phyloP scores from a whole-genome alignment of 345 rosid species.

The Citrus glauca region DNA sequence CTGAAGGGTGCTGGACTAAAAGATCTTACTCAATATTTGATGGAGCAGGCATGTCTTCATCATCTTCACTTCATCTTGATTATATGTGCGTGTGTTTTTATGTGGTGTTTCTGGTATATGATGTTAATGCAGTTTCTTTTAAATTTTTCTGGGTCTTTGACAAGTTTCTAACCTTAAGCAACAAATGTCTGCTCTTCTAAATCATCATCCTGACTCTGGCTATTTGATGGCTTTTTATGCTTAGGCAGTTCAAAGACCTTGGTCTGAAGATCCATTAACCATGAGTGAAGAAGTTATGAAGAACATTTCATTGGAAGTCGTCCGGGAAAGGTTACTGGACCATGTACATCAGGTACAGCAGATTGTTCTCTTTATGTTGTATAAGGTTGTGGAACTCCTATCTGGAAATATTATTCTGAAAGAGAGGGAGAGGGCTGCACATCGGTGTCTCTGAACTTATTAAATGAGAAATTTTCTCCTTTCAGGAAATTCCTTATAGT shows the following conservation, averaged over 20 bases:
- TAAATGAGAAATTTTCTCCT: neutral
- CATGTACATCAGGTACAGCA: slow-evolving; percentile 81
- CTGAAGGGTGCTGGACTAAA: slow-evolving; percentile 83
- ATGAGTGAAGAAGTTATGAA: slow-evolving; percentile 92
- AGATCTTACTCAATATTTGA: slow-evolving; percentile 60
- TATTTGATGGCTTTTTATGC: slow-evolving; percentile 23
- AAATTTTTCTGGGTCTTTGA: neutral
- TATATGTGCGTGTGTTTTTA: neutral
- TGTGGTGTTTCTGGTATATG: neutral
- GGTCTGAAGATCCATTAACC: slow-evolving; percentile 82
- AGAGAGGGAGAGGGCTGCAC: neutral
- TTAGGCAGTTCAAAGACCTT: slow-evolving; percentile 86
- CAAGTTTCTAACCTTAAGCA: neutral
- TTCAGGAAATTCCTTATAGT: slow-evolving; percentile 80
- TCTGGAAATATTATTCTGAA: neutral
- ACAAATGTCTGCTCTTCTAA: neutral
- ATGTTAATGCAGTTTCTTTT: neutral
- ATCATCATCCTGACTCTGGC: slow-evolving; percentile 14
- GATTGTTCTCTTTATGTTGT: neutral
- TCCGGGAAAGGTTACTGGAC: slow-evolving; percentile 80
- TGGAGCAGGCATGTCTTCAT: slow-evolving; percentile 52
- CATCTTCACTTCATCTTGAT: neutral
- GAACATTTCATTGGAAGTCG: slow-evolving; percentile 83
- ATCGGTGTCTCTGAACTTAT: neutral
- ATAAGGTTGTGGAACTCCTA: neutral